Base-by-base conservation (phyloP, 129 eudicot species). In the Arctium minus region DNA sequence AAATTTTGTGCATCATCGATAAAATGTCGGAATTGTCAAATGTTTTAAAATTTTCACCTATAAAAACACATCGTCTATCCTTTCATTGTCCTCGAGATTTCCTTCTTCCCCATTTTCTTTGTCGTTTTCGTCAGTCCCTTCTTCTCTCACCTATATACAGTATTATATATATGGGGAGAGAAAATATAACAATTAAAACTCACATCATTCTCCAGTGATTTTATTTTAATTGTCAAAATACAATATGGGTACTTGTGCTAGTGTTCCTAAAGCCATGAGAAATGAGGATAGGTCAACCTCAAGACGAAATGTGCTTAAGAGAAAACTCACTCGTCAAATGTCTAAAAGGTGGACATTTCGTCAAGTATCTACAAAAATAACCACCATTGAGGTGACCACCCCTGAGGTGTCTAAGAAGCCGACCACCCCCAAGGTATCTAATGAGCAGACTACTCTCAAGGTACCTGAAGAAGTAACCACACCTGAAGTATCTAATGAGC, bases 231-330 rank as follows among this genome's bases (percentile, higher is more conserved):
- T 42, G 31, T 74, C 22, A 39, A 6, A 10, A 64, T 29, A 38
- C 1, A 79, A 79, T 15, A 79, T 79, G 82, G 82, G 82, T 64
- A 72, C 82, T 17, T 79, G 82, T 65, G 82, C 74, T 79, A 79
- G 82, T 29, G 74, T 67, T 50, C 75, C 82, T 40, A 67, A 79
- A 15, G 60, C 75, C 82, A 64, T 79, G 82, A 79, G 30, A 67
- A 72, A 50, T 37, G 82, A 64, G 18, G 74, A 10, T 29, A 72
- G 12, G 18, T 72, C 74, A 33, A 53, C 72, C 30, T 68, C 73
- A 3, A 69, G 4, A 38, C 65, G 39, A n/a, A 60, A 36, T 50
- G 27, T 44, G n/a, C 30, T n/a, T 62, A 79, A 64, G 64, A 53
- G 39, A 75, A 72, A 65, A 68, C 40, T 44, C 36, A 79, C 82